Evolutionary conservation across 2,329 filamentous ascomycete species (phyloP), one percentile per base, ranked within the genome.

Genomic region (Penicillium sp.): DNA sequence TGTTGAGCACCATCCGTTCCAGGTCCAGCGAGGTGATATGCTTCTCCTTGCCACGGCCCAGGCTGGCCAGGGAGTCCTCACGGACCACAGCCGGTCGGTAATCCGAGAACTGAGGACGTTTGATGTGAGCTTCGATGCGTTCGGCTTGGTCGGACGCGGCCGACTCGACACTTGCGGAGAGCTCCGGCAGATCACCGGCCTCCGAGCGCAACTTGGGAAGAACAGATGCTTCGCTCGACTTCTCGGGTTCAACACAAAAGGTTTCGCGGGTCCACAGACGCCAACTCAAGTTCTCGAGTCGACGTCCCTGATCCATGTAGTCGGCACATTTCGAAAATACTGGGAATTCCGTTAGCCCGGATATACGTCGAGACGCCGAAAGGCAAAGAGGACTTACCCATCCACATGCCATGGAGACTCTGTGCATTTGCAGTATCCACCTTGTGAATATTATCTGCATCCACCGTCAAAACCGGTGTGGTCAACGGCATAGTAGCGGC

Each of bases 361-460:
- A 42, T n/a, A 13, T 20, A 20, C 16, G 1, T 5, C 5, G 9
- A 20, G 13, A 20, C 18, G 10, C 44, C 27, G 53, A 46, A 35
- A 24, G 8, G 25, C 5, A 24, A 40, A 36, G 24, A 14, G 20
- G 38, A 81, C 89, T 82, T 76, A 95, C 91, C 90, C 72, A 90
- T 92, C 91, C 92, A 96, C 84, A 97, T 95, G 78, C 89, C 92
- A 76, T 94, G 95, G 46, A 97, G 84, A 69, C 92, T 95, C 75
- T 95, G 90, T 25, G 90, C 87, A 72, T 95, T 95, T 62, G 87
- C 83, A 1, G 92, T 96, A 75, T 97, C 92, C 67, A 97, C 90
- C 72, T 95, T 90, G 79, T 94, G 89, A 71, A 99, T 92, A 63
- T 92, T 88, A 69, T 87, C 89, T 59, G 90, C 86, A 77, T 96